These are phyloP conservation scores for Triangularia verruculosa DNA, from an alignment of 2,329 filamentous ascomycete species.

Conservation along the genomic window DNA sequence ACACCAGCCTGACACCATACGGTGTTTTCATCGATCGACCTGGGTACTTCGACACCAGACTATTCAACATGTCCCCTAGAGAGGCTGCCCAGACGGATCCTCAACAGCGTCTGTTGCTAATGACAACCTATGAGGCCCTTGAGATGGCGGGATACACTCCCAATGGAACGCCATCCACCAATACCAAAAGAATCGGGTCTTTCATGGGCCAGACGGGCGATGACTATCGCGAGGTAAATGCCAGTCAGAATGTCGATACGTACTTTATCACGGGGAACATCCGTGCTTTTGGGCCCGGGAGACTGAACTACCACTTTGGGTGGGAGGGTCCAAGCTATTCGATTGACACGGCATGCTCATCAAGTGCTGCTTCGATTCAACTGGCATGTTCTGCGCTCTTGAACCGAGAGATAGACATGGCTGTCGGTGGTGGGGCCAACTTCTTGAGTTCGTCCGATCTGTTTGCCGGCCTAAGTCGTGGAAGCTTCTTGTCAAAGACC, in stretches of 20 bases:
- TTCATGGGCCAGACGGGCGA: constrained; percentile 69
- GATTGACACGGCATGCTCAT: constrained; percentile 69
- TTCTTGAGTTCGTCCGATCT: constrained; percentile 39
- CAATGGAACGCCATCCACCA: constrained; percentile 13
- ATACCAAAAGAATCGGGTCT: constrained; percentile 50
- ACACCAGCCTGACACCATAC: constrained; percentile 11
- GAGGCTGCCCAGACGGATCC: constrained; percentile 18
- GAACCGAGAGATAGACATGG: constrained; percentile 19
- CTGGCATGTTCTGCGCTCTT: constrained; percentile 37
- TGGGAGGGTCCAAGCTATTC: constrained; percentile 65
- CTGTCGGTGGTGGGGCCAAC: constrained; percentile 49
- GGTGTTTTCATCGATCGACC: constrained; percentile 17
- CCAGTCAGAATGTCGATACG: constrained; percentile 60
- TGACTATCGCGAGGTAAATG: constrained; percentile 69
- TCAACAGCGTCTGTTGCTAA: constrained; percentile 12
- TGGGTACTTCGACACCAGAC: constrained; percentile 16
- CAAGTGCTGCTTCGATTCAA: constrained; percentile 64
- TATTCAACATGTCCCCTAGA: constrained; percentile 21
- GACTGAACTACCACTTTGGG: constrained; percentile 69
- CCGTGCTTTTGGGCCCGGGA: constrained; percentile 38
- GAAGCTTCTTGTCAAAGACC: constrained; percentile 17
- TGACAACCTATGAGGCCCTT: constrained; percentile 20
- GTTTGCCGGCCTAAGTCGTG: constrained; percentile 15
- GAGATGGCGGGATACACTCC: constrained; percentile 19
- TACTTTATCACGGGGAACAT: constrained; percentile 37